phyloP scores from a whole-genome alignment of 2,329 filamentous ascomycete species.

The Aspergillus oerlinghausenensis region DNA sequence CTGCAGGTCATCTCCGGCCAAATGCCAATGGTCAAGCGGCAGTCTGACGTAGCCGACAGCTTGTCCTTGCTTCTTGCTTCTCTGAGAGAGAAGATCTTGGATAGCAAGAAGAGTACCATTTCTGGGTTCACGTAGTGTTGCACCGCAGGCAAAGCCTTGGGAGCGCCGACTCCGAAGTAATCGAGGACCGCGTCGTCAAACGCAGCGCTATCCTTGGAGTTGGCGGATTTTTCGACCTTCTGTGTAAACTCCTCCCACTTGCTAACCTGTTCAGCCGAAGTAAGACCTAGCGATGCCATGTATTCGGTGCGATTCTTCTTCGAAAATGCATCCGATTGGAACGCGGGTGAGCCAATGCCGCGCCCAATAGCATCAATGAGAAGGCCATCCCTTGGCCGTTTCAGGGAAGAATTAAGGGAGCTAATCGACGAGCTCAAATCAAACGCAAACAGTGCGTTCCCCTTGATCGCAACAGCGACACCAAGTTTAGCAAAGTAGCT shows the following conservation, averaged over 20 bases:
- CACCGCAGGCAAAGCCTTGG: constrained; percentile 19
- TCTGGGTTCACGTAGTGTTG: constrained; percentile 33
- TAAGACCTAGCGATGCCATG: constrained; percentile 28
- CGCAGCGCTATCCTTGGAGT: constrained; percentile 22
- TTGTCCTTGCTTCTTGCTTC: constrained; percentile 18
- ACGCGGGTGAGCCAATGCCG: constrained; percentile 32
- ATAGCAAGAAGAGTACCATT: constrained; percentile 34
- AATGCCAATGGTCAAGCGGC: constrained; percentile 29
- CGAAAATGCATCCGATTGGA: constrained; percentile 24
- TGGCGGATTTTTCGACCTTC: constrained; percentile 24
- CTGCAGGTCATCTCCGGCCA: constrained; percentile 36
- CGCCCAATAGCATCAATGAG: constrained; percentile 41
- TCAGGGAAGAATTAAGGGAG: constrained; percentile 27
- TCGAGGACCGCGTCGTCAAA: constrained; percentile 34
- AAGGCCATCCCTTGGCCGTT: constrained; percentile 37
- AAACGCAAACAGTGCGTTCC: constrained; percentile 41
- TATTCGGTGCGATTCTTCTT: constrained; percentile 29
- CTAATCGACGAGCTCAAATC: constrained; percentile 35
- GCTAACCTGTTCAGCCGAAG: constrained; percentile 26
- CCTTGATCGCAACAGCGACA: constrained; percentile 39
- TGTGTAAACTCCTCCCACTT: constrained; percentile 32
- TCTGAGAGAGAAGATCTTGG: constrained; percentile 34
- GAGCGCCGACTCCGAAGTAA: constrained; percentile 23
- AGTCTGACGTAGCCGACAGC: constrained; percentile 20
- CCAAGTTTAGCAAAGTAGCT: constrained; percentile 43